Percentiles rank a stretch among this genome's conserved stretches.
Evolutionary conservation across 164 flowering plant genomes (phyloP).

Genomic region (Liriodendron chinense): DNA sequence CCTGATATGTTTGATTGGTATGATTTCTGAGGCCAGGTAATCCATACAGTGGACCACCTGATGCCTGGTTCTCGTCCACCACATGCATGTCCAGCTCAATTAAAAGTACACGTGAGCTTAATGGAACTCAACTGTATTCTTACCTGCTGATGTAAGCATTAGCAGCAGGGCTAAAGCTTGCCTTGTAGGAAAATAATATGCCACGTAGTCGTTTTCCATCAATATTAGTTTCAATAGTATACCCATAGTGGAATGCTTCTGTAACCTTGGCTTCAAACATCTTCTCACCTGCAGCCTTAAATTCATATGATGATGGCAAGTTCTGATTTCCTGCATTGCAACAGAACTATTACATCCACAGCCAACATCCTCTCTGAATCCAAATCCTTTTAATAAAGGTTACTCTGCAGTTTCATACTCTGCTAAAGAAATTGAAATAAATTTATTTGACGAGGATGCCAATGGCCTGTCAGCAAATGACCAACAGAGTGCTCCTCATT

Average conservation of each 20-base stretch:
- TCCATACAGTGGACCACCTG: background rate
- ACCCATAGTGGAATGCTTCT: conserved; percentile 57
- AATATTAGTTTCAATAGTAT: conserved; percentile 77
- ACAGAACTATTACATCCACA: conserved; percentile 5
- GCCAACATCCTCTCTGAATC: background rate
- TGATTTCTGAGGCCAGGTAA: background rate
- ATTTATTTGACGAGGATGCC: background rate
- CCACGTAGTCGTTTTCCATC: conserved; percentile 96
- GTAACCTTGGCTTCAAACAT: conserved; percentile 84
- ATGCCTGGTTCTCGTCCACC: background rate
- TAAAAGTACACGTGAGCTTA: background rate
- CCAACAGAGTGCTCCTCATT: no score
- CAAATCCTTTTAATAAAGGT: background rate
- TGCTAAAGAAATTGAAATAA: background rate
- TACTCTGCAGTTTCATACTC: background rate
- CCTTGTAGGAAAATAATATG: conserved; percentile 62
- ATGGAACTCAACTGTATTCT: conserved; percentile 6
- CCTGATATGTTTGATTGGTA: background rate
- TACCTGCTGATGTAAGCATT: conserved; percentile 47
- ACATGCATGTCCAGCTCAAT: background rate
- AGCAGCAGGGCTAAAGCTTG: conserved; percentile 25
- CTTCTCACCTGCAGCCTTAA: conserved; percentile 41
- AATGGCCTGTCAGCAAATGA: no score
- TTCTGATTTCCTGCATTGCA: conserved; percentile 32
- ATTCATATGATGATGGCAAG: conserved; percentile 23